Base-by-base conservation (phyloP, 345 rosid genomes). In the Aquilaria sinensis region DNA sequence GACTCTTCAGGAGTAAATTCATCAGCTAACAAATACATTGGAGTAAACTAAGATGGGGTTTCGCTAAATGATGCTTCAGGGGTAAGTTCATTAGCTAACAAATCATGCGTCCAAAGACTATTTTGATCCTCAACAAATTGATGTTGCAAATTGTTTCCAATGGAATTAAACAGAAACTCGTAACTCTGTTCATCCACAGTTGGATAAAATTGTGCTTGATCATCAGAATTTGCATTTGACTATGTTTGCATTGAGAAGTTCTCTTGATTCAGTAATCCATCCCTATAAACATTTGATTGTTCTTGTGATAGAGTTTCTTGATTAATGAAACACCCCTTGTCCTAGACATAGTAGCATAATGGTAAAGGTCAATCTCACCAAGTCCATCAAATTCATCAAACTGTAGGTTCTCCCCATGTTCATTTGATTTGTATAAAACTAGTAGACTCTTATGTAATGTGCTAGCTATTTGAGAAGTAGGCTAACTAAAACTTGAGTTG, bases 291-390 rank as follows among this genome's bases (percentile, higher is more conserved):
- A 67, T 47, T 57, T 33, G 53, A 2, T n/a, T 34, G 49, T 11
- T 13, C 13, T 15, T n/a, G 32, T 11, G 74, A 70, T 33, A 62
- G 51, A 15, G 65, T 58, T 12, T 32, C 78, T 61, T 67, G 82
- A 43, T 59, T 76, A 65, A 57, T 34, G 64, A 84, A 62, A 37
- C 7, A 5, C 13, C 71, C 81, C 43, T 80, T 63, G 54, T 77
- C 83, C 16, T 46, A 64, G 46, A 68, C 83, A 80, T 72, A 48
- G 61, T 68, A 3, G 82, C 73, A 72, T 87, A 86, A 45, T 75
- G 73, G 77, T 52, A 75, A 30, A 77, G 58, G 41, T 85, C 96
- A 63, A 81, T 8, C 41, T 77, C 88, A 57, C 69, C 46, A 61
- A 76, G 64, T 43, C 80, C 87, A 81, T 65, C 78, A 2, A 81